phyloP scores from a whole-genome alignment of 2,329 filamentous ascomycete species.

The Chrysoporthe cubensis region DNA sequence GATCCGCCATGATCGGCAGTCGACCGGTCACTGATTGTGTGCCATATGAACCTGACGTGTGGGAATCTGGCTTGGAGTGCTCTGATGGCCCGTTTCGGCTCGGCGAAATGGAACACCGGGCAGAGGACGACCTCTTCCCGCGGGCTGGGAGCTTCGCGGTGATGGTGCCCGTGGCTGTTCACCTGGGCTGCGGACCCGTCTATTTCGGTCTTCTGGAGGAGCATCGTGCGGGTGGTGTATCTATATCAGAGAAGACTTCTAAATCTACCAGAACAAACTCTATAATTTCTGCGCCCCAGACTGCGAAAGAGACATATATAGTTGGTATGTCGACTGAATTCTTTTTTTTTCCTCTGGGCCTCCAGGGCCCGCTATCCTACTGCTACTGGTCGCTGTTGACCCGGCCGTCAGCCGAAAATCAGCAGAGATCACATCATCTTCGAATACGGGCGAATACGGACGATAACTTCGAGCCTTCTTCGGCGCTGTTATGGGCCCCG shows the following conservation, averaged over 20 bases:
- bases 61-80: conserved; percentile 7
- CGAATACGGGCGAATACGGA: not conserved
- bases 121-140: conserved; percentile 3
- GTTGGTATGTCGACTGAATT: not conserved
- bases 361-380: not conserved
- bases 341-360: not conserved
- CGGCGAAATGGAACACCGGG: conserved; percentile 5
- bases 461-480: not conserved
- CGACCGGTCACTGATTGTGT: conserved; percentile 2
- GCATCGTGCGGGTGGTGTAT: not conserved
- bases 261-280: too few species aligned
- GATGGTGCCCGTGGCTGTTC: conserved; percentile 3
- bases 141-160: not conserved
- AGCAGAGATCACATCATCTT: not conserved
- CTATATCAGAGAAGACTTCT: not conserved
- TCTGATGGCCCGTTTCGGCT: conserved; percentile 12
- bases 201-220: not conserved
- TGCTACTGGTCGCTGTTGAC: not conserved
- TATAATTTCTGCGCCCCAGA: too few species aligned
- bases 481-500: not conserved
- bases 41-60: conserved; percentile 19
- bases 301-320: not conserved
- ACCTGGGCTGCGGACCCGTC: not conserved
- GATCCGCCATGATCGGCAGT: not conserved
- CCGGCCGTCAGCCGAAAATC: not conserved